Evolutionary conservation across 805 yeast genomes (phyloP), one percentile per base, ranked within the genome.

Genomic region (Torulaspora quercuum): DNA sequence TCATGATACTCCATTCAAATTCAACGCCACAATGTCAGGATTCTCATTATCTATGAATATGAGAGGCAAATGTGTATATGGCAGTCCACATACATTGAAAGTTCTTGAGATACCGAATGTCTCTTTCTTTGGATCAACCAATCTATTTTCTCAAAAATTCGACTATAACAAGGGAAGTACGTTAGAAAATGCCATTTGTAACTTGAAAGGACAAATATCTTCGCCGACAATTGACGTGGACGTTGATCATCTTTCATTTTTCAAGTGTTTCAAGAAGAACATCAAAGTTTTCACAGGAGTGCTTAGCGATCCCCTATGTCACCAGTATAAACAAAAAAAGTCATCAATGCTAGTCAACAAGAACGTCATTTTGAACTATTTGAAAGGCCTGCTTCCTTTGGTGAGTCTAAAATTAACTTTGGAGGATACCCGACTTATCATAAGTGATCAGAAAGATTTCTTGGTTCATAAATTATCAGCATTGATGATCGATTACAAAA

Each of bases 171-270:
- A 50, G 28, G 37, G 45, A 20, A 17, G 38, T 3, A 42, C 50
- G 5, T 37, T 45, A 1, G 46, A 61, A 3, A 52, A 59, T 20
- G 64, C 74, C 0, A 51, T 67, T 15, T 38, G 62, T 2, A 59
- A 59, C 5, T 30, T 69, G 2, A 59, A 65, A 10, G 65, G 67
- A 14, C 70, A 68, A 33, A 29, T 70, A 2, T 60, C 75, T 2
- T 70, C 71, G 1, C 65, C 74, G 12, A 60, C 67, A 1, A 25
- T 70, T n/a, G 78, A 73, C 44, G 47, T 70, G 15, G 65, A 70
- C 19, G 57, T 69, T 4, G 58, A 57, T 8, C 66, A 70, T 31
- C 45, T 69, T 2, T 61, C 69, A 1, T 52, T 65, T 12, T 51
- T 65, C 21, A 52, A 64, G 25, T 51, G 59, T 7, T 61, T 63